These are phyloP conservation scores for Penicillium brasilianum DNA, from an alignment of 2,329 filamentous ascomycete species.

Conservation along the genomic window DNA sequence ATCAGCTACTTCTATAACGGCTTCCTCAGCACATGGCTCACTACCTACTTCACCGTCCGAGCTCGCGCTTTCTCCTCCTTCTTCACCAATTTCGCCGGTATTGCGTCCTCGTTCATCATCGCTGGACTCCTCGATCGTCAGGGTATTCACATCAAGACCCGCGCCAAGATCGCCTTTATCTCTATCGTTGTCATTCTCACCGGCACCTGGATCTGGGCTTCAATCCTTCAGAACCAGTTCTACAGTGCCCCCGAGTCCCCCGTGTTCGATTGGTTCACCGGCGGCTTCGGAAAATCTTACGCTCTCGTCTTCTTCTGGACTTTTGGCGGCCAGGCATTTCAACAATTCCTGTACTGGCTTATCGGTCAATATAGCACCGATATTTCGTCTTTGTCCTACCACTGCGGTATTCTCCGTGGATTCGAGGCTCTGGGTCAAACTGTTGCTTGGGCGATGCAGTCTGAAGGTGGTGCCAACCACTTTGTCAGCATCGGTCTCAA, in stretches of 20 bases:
- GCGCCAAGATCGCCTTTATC: constrained; percentile 28
- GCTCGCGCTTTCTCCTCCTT: constrained; percentile 33
- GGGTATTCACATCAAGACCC: constrained; percentile 32
- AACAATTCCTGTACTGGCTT: constrained; percentile 35
- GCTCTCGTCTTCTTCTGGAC: constrained; percentile 33
- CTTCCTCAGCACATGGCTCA: constrained; percentile 35
- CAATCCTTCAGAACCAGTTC: constrained; percentile 30
- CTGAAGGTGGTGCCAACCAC: constrained; percentile 30
- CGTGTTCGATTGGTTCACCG: constrained; percentile 32
- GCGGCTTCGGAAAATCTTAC: constrained; percentile 30
- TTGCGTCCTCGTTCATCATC: constrained; percentile 31
- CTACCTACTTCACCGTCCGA: constrained; percentile 32
- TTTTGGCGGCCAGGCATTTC: constrained; percentile 32
- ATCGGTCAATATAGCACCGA: constrained; percentile 34
- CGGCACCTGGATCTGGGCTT: constrained; percentile 34
- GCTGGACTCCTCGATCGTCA: constrained; percentile 31
- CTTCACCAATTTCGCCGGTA: constrained; percentile 33
- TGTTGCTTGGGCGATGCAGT: constrained; percentile 35
- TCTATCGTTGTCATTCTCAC: constrained; percentile 24
- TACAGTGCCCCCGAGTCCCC: constrained; percentile 26
- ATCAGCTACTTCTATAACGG: constrained; percentile 40
- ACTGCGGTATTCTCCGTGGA: constrained; percentile 32
- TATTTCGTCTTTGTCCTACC: constrained; percentile 31
- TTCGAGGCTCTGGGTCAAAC: constrained; percentile 33
- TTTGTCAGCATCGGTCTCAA: constrained; percentile 34